These are phyloP conservation scores for Lepiota brunneoincarnata DNA, from an alignment of 768 basidiomycete species.

Conservation along the genomic window DNA sequence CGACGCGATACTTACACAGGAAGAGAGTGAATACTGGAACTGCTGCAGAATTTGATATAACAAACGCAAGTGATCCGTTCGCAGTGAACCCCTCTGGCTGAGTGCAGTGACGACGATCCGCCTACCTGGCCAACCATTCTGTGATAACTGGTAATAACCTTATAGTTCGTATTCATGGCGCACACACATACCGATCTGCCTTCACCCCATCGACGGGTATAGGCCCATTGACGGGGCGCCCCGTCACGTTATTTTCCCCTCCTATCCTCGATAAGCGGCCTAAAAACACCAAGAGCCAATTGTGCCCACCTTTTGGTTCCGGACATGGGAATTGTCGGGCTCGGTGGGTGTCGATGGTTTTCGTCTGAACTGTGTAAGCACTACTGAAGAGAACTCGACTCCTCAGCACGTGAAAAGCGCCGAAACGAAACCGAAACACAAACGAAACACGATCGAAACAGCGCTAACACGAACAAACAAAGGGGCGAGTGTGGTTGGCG, in stretches of 20 bases:
- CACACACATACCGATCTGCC: conserved; percentile 37
- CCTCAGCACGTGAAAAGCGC: too few species aligned
- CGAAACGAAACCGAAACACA: too few species aligned
- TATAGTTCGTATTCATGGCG: neutral
- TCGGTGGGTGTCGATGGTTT: conserved; percentile 37
- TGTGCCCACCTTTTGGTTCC: conserved; percentile 15
- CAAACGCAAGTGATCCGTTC: conserved; percentile 51
- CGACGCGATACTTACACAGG: conserved; percentile 41
- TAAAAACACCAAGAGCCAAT: neutral
- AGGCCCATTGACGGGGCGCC: conserved; percentile 44
- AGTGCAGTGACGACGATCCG: neutral
- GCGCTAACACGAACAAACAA: too few species aligned
- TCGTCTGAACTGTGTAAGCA: conserved; percentile 53
- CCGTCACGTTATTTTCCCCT: conserved; percentile 47
- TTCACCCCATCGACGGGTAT: conserved; percentile 55
- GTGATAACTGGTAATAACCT: neutral
- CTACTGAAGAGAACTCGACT: too few species aligned
- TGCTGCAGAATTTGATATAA: neutral
- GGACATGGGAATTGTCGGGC: conserved; percentile 32
- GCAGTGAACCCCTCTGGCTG: conserved; percentile 47
- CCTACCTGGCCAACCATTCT: conserved; percentile 12
- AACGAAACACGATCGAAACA: too few species aligned
- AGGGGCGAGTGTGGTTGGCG: too few species aligned
- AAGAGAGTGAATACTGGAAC: conserved; percentile 9
- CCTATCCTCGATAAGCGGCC: conserved; percentile 19